Conservation (phyloP, 495 filamentous ascomycete species). For the Xylaria scruposa region DNA sequence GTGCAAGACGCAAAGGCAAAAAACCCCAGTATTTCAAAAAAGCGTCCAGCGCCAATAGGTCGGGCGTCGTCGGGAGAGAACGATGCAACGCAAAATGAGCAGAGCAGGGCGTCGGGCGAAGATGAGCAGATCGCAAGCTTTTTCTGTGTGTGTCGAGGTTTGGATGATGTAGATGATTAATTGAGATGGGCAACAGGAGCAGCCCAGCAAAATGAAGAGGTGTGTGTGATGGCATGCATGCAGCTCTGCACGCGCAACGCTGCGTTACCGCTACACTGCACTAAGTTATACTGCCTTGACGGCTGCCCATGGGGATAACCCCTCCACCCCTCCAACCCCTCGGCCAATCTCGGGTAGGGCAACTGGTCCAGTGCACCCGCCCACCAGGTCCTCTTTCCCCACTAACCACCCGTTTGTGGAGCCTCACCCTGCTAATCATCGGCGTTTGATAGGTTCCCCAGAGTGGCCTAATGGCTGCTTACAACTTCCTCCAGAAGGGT, state of each 20-base stretch:
- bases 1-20: neutral
- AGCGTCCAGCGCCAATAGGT: slow-evolving; percentile 24
- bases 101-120: neutral
- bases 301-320: neutral
- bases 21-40: neutral
- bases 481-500: neutral
- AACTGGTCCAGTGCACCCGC: slow-evolving; percentile 9
- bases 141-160: neutral
- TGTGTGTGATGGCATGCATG: neutral
- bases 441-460: slow-evolving; percentile 2
- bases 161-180: slow-evolving; percentile 2
- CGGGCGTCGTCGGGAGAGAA: neutral
- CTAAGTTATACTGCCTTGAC: neutral
- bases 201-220: neutral
- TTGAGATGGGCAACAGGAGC: neutral
- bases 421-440: neutral
- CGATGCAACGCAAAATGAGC: neutral
- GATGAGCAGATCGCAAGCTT: neutral
- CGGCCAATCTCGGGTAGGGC: slow-evolving; percentile 44
- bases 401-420: neutral
- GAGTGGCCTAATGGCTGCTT: too few species aligned
- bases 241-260: neutral
- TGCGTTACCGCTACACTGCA: neutral
- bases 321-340: slow-evolving; percentile 24
- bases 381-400: neutral